A percentile compares a stretch with the other conserved stretches of the same genome.
Conservation (phyloP, 495 filamentous ascomycete species). For the Hypoxylon trugodes region DNA sequence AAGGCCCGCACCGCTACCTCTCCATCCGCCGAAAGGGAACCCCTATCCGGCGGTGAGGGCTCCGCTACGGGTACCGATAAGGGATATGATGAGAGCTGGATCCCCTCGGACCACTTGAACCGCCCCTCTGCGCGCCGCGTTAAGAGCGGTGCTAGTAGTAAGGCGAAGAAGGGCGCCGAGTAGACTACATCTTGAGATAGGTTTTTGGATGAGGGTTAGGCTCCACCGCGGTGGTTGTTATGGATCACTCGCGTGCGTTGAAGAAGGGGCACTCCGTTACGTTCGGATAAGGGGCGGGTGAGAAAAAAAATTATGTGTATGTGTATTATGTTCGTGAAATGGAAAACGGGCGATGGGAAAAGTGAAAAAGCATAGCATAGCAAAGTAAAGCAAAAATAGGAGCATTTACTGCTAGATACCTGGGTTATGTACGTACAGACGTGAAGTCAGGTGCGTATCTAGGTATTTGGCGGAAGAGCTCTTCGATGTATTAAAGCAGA, state of each 20-base stretch:
- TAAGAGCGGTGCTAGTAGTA: constrained; percentile 71
- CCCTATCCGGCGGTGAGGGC: constrained; percentile 74
- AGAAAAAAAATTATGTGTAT: constrained; percentile 3
- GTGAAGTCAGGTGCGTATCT: too few species aligned
- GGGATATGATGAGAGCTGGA: constrained; percentile 95
- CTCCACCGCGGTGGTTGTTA: too few species aligned
- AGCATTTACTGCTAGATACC: neutral
- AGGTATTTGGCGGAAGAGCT: too few species aligned
- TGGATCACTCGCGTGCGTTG: too few species aligned
- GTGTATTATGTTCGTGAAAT: neutral
- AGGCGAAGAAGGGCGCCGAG: constrained; percentile 58
- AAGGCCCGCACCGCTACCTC: constrained; percentile 60
- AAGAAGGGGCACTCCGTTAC: too few species aligned
- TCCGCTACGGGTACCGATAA: constrained; percentile 67
- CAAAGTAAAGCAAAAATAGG: neutral
- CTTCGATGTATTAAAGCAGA: too few species aligned
- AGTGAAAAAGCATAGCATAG: neutral
- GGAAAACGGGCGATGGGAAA: neutral
- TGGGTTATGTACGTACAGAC: neutral
- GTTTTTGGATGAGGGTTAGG: too few species aligned
- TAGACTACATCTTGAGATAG: too few species aligned
- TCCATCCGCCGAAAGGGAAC: constrained; percentile 66
- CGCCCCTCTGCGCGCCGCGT: constrained; percentile 81
- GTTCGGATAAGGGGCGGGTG: too few species aligned
- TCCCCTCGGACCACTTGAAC: constrained; percentile 90